Evolutionary conservation across 805 yeast species (phyloP), one percentile per base, ranked within the genome.

Genomic region (Suhomyces faveliae): DNA sequence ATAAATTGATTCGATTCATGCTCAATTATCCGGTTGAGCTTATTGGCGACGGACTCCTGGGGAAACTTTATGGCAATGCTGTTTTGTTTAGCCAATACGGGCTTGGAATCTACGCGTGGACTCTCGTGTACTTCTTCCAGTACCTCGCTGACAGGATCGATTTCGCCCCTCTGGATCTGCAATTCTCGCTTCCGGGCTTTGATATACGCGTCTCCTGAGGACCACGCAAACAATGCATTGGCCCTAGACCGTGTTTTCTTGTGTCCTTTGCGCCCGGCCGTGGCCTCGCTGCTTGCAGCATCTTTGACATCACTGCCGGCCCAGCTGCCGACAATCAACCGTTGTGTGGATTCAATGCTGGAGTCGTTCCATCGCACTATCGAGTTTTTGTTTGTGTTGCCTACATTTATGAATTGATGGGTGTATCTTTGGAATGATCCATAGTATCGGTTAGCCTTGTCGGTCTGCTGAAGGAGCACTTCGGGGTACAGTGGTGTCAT

Each of bases 191-290:
- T 65, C 24, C 76, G 56, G 1, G 63, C 62, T 20, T 61, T 64
- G 9, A 73, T 64, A 48, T 70, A 70, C 9, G 64, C 60, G 42
- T 73, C 78, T 24, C 70, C 66, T 1, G 76, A 70, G 13, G 76
- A 69, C 78, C 78, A 73, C 43, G 67, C 60, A 48, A 73, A 73
- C 33, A 73, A 59, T n/a, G 69, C 61, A 50, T 63, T 71, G 19
- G 72, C 62, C 2, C 43, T 49, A 35, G 40, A 49, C 51, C 23
- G 42, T 25, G 37, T 39, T 22, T 42, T 51, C 39, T 45, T 48
- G 43, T 23, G 42, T 19, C 22, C 48, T 22, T 40, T 48, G 43
- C 33, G 42, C 21, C 43, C 12, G 15, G 35, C 9, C 5, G 15
- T n/a, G 8, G 15, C n/a, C 30, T 27, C 13, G 23, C 23, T 22